Base-by-base conservation (phyloP, 1,139 yeast species). In the Hyphopichia fennica region DNA sequence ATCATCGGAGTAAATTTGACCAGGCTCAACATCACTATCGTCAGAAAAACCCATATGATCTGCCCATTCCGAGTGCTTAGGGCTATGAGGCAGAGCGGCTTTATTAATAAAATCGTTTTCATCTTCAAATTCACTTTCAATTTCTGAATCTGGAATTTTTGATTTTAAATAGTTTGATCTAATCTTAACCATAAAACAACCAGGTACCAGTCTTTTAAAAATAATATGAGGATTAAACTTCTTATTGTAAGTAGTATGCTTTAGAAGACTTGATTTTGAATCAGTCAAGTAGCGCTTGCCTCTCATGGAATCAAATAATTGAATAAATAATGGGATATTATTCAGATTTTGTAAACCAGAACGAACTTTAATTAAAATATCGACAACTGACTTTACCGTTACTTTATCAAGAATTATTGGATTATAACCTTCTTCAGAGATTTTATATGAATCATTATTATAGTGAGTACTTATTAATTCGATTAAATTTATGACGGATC, bases 21-120 rank as follows among this genome's bases (percentile, higher is more conserved):
- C 45, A 16, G 49, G 41, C 35, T 60, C 65, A 11, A 51, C 47
- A 32, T 58, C 67, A 37, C 64, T 69, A 38, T 62, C 69, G 40
- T 70, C 76, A 2, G 75, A 69, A 15, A 54, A 58, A 37, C 62
- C 63, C 60, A 69, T 64, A 39, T 59, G 63, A 2, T 40, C 22
- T 11, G 13, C 20, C 37, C 37, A 34, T 2, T 29, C 29, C 2
- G 8, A 11, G 4, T 20, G 20, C 11, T 22, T 20, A 15, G 20
- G 22, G 11, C 25, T 11, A 10, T 23, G 16, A 18, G 20, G 15
- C 8, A 10, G 22, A 8, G 7, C 27, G 6, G 3, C 3, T 3
- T 6, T 8, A 3, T n/a, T 13, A 5, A 19, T n/a, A 8, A 29
- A 8, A 5, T 25, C 22, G 17, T 15, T n/a, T 3, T 19, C n/a